Evolutionary conservation across 306 rosid genomes (phyloP).

Genomic region (Calophaca sinica): DNA sequence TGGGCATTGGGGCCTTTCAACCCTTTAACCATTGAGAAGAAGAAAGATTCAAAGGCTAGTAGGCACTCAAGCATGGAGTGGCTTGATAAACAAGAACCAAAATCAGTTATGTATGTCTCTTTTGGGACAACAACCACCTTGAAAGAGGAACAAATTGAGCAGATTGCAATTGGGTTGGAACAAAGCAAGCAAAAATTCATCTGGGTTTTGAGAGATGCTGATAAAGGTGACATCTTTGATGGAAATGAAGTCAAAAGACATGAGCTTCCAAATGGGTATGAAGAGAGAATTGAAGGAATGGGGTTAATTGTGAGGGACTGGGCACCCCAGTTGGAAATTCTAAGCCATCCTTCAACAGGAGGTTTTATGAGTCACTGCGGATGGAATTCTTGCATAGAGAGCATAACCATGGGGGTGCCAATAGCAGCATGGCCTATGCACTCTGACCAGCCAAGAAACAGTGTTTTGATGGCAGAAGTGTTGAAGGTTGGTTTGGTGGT

Average conservation of each 20-base stretch:
- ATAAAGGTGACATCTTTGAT: constrained; percentile 56
- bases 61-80: constrained; percentile 38
- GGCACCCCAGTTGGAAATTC: constrained; percentile 52
- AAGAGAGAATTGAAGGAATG: constrained; percentile 7
- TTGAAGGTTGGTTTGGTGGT: constrained; percentile 44
- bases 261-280: constrained; percentile 39
- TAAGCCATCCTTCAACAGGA: constrained; percentile 43
- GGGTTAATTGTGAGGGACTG: constrained; percentile 44
- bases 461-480: constrained; percentile 20
- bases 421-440: constrained; percentile 51
- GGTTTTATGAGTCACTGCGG: constrained; percentile 51
- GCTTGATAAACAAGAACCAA: constrained; percentile 49
- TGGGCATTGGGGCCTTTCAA: constrained; percentile 73
- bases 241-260: constrained; percentile 36
- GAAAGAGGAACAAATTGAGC: constrained; percentile 46
- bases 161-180: constrained; percentile 67
- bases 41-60: constrained; percentile 42
- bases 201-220: constrained; percentile 56
- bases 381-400: constrained; percentile 47
- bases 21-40: constrained; percentile 47
- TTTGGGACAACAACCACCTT: constrained; percentile 68
- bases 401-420: constrained; percentile 45
- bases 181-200: constrained; percentile 61
- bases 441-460: constrained; percentile 46
- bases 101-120: constrained; percentile 65